A percentile compares a stretch with the other conserved stretches of the same genome.
These are phyloP conservation scores for Brachypodium distachyon DNA, from an alignment of 202 grass and related monocot species.

Conservation along the genomic window DNA sequence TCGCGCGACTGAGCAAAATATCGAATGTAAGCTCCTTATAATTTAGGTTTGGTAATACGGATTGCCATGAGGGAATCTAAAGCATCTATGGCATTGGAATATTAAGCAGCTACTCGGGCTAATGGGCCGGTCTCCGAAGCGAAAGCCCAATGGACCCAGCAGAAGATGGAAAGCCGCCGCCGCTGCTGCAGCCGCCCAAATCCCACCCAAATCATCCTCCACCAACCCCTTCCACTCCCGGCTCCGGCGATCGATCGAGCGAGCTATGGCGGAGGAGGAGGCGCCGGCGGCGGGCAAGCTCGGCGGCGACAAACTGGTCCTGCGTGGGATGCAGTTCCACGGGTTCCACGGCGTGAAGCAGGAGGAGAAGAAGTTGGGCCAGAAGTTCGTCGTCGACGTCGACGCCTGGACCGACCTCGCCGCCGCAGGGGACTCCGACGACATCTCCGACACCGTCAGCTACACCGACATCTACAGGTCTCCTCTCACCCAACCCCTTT, in stretches of 20 bases:
- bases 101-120: too few species aligned
- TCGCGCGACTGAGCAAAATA: too few species aligned
- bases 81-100: too few species aligned
- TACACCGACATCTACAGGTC: slow-evolving; percentile 85
- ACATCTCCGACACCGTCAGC: slow-evolving; percentile 62
- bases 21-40: too few species aligned
- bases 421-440: slow-evolving; percentile 50
- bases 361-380: slow-evolving; percentile 74
- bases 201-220: not conserved
- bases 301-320: slow-evolving; percentile 58
- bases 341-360: slow-evolving; percentile 71
- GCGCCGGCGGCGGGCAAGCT: not conserved
- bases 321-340: slow-evolving; percentile 73
- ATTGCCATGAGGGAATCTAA: too few species aligned
- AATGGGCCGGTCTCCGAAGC: not conserved
- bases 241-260: not conserved
- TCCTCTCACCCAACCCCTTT: not conserved
- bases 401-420: slow-evolving; percentile 79
- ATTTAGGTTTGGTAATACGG: too few species aligned
- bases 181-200: not conserved
- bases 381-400: slow-evolving; percentile 83
- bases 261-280: slow-evolving; percentile 6
- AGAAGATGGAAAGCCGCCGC: not conserved
- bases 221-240: not conserved
- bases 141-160: not conserved